phyloP scores from a whole-genome alignment of 352 stramenopile species.

The Phytophthora idaei region DNA sequence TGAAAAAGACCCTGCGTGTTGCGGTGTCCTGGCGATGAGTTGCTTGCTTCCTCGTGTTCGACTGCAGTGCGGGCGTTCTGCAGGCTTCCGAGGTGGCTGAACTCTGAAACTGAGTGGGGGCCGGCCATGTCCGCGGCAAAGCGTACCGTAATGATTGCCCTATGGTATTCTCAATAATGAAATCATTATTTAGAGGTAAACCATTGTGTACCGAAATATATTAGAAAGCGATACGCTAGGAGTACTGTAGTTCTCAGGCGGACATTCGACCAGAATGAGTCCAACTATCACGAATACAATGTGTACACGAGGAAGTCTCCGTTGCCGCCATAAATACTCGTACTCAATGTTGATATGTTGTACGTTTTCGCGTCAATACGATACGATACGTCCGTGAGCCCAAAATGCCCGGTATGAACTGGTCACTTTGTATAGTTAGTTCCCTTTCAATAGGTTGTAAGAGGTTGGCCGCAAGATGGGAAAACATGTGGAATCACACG shows the following conservation, averaged over 20 bases:
- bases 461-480: background rate
- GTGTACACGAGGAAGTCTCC: too few relatives aligned
- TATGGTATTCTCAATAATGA: background rate
- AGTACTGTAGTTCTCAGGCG: too few relatives aligned
- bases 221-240: too few relatives aligned
- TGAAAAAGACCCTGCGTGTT: background rate
- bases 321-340: too few relatives aligned
- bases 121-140: background rate
- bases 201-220: too few relatives aligned
- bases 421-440: background rate
- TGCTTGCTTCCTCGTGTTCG: constrained; percentile 5
- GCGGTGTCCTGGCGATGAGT: background rate
- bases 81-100: constrained; percentile 1
- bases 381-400: too few relatives aligned
- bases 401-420: background rate
- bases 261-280: too few relatives aligned
- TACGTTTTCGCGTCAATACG: too few relatives aligned
- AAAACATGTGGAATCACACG: background rate
- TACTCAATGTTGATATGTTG: too few relatives aligned
- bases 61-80: constrained; percentile 3
- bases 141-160: background rate
- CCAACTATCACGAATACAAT: too few relatives aligned
- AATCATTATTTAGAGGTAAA: too few relatives aligned
- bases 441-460: background rate
- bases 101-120: constrained; percentile 8